Conservation (phyloP, 2,329 filamentous ascomycete species). For the Fusarium siculi region DNA sequence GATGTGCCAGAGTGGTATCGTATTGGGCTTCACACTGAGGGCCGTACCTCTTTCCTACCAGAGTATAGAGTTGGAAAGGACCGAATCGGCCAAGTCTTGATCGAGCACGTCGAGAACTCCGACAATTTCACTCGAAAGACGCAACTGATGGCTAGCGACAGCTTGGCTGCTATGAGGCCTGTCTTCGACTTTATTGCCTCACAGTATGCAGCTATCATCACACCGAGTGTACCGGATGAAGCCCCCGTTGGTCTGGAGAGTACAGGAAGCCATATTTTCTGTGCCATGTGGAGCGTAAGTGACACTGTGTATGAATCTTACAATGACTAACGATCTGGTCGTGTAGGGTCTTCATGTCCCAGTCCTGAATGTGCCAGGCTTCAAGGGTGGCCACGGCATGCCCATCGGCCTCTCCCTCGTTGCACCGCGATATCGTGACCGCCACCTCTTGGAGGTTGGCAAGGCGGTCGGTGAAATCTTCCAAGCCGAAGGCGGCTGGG, state of each 20-base stretch:
- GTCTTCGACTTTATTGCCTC: constrained; percentile 64
- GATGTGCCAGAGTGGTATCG: constrained; percentile 64
- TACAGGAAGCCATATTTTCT: constrained; percentile 68
- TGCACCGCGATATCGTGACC: constrained; percentile 58
- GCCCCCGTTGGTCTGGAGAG: constrained; percentile 64
- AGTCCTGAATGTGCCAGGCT: constrained; percentile 72
- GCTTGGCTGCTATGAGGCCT: constrained; percentile 63
- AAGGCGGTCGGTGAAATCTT: constrained; percentile 52
- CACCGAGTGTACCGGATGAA: constrained; percentile 69
- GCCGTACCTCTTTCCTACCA: constrained; percentile 62
- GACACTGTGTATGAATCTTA: background rate
- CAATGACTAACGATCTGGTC: background rate
- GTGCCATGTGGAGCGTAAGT: constrained; percentile 64
- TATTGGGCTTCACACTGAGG: constrained; percentile 64
- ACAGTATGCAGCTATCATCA: constrained; percentile 66
- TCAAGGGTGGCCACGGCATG: constrained; percentile 62
- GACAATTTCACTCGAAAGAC: constrained; percentile 56
- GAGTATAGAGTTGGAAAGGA: constrained; percentile 63
- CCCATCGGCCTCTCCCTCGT: constrained; percentile 69
- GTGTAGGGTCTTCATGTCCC: constrained; percentile 65
- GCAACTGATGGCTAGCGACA: constrained; percentile 65
- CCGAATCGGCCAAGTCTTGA: constrained; percentile 58
- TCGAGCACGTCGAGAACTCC: constrained; percentile 64
- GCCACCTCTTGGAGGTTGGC: constrained; percentile 56
- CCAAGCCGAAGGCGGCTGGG: constrained; percentile 45